A percentile compares a stretch with the other conserved stretches of the same genome.
phyloP scores from a whole-genome alignment of 2,329 filamentous ascomycete species.

The Fusarium sp. region DNA sequence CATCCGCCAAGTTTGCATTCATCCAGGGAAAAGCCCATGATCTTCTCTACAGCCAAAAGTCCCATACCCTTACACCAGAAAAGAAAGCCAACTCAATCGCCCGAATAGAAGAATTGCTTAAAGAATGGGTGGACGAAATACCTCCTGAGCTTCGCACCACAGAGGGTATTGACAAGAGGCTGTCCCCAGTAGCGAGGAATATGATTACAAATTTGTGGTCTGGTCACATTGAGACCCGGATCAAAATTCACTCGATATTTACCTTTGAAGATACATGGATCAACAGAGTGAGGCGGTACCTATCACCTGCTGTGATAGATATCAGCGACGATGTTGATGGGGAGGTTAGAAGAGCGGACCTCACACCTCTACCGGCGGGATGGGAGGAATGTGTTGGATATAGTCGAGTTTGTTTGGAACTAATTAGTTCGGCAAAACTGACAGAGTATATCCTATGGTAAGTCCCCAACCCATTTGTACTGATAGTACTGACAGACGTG shows the following conservation, averaged over 20 bases:
- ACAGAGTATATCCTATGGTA: constrained; percentile 35
- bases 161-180: not conserved
- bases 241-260: constrained; percentile 30
- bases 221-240: constrained; percentile 28
- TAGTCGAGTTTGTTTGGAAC: constrained; percentile 19
- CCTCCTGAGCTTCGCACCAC: not conserved
- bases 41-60: constrained; percentile 21
- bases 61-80: not conserved
- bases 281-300: constrained; percentile 17
- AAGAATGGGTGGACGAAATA: constrained; percentile 26
- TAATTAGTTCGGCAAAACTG: not conserved
- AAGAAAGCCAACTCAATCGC: not conserved
- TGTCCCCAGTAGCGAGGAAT: not conserved
- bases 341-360: constrained; percentile 3
- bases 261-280: constrained; percentile 34
- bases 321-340: constrained; percentile 18
- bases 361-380: constrained; percentile 23
- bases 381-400: constrained; percentile 32
- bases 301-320: constrained; percentile 27
- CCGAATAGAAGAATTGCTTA: constrained; percentile 12
- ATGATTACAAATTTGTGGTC: constrained; percentile 24
- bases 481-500: fast-evolving
- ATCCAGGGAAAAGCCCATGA: constrained; percentile 36
- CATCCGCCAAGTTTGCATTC: constrained; percentile 23
- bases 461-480: fast-evolving